Evolutionary conservation across 345 rosid genomes (phyloP).

Genomic region (Acer negundo): DNA sequence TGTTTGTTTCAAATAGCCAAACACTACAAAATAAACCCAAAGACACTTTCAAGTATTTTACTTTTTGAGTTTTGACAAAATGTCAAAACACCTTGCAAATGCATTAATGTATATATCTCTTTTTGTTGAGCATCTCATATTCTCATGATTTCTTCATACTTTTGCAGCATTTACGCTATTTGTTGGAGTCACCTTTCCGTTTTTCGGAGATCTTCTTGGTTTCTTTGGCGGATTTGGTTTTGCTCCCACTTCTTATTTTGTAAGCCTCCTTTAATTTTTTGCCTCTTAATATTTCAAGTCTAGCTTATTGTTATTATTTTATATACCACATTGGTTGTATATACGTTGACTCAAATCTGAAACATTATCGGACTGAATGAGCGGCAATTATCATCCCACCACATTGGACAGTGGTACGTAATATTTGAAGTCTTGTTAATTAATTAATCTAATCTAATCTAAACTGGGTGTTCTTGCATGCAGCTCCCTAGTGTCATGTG

Average conservation of each 20-base stretch:
- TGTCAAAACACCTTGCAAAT: too few species aligned
- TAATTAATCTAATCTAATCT: neutral
- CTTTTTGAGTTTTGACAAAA: too few species aligned
- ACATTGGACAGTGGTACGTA: too few species aligned
- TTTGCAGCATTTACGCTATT: slow-evolving; percentile 81
- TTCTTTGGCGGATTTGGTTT: slow-evolving; percentile 97
- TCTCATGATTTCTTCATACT: neutral
- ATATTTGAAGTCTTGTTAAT: too few species aligned
- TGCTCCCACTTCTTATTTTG: slow-evolving; percentile 92
- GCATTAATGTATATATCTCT: neutral
- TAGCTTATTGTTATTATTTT: too few species aligned
- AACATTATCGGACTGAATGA: too few species aligned
- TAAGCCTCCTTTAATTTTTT: slow-evolving; percentile 40
- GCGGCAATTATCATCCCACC: too few species aligned
- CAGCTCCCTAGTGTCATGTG: slow-evolving; percentile 97
- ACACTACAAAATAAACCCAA: too few species aligned
- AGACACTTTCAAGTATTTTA: too few species aligned
- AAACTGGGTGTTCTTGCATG: slow-evolving; percentile 6
- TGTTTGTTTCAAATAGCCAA: too few species aligned
- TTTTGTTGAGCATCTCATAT: neutral
- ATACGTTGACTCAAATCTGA: too few species aligned
- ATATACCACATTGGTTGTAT: too few species aligned
- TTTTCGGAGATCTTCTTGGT: slow-evolving; percentile 95
- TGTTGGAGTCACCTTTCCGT: slow-evolving; percentile 83
- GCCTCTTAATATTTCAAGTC: neutral